Evolutionary conservation across 768 basidiomycete species (phyloP), one percentile per base, ranked within the genome.

Genomic region (Boletellus ananas): DNA sequence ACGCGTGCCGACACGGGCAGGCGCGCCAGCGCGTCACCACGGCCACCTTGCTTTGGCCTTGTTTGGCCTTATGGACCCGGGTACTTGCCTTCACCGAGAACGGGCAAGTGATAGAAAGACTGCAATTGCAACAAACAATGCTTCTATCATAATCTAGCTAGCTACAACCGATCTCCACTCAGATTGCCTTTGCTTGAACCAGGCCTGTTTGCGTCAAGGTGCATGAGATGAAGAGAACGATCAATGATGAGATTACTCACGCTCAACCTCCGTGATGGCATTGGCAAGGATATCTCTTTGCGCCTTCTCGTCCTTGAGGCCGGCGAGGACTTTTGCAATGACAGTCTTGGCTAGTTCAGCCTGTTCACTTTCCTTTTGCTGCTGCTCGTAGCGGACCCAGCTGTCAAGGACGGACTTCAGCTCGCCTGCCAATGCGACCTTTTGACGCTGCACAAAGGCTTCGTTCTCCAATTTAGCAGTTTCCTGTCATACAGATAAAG

Each of bases 311-410:
- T 97, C 94, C 68, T 80, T 74, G 57, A 98, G 71, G 61, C 76
- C 77, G 66, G 84, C 83, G 66, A 90, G 77, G 56, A 97, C 95
- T 69, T 90, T 92, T 51, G 84, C 81, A 61, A 96, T 89, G 67
- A 99, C 87, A 45, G 77, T 74, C 79, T 87, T 84, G 56, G 93
- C 87, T 50, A 99, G 84, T 44, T 91, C 89, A 29, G 84, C 79
- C 80, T 99, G 96, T 75, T 99, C 93, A 64, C 81, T 87, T 78
- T 99, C 94, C 78, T 96, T 93, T 66, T 83, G 78, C 68, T 94
- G 91, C 67, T 96, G 94, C 77, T 98, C 95, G 72, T 85, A 94
- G 67, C 96, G 89, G 50, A 94, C 95, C 94, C 94, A 96, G 69
- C 89, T 90, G 77, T 98, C 96, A 49, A 99, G 83, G 35, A 98